Evolutionary conservation across 257 asterid species (phyloP).

Genomic region (Scutellaria galericulata): DNA sequence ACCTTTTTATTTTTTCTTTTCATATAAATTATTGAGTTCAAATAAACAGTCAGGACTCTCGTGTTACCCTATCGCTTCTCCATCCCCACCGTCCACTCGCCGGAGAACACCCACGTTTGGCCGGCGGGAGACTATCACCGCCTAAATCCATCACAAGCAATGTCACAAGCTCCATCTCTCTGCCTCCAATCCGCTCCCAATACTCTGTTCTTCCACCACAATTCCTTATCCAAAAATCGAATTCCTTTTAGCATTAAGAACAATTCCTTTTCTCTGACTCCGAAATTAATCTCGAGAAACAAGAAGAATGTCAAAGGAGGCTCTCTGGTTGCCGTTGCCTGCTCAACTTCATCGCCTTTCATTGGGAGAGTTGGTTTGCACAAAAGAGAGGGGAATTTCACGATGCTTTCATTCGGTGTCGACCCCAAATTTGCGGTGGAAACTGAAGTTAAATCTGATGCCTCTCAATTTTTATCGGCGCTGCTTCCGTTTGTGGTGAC

Average conservation of each 20-base stretch:
- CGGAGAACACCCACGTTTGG: conserved; percentile 37
- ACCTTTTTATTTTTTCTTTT: not conserved
- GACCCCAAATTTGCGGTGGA: conserved; percentile 44
- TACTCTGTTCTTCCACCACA: conserved; percentile 26
- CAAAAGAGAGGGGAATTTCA: conserved; percentile 75
- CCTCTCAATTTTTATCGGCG: conserved; percentile 74
- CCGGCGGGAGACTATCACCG: conserved; percentile 42
- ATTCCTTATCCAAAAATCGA: conserved; percentile 22
- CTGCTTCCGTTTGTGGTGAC: conserved; percentile 92
- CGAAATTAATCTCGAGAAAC: conserved; percentile 29
- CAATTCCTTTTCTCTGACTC: conserved; percentile 31
- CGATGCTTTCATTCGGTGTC: conserved; percentile 74
- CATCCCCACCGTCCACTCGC: conserved; percentile 45
- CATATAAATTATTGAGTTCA: conserved; percentile 1
- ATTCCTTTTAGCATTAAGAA: conserved; percentile 26
- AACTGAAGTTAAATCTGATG: conserved; percentile 54
- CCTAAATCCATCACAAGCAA: conserved; percentile 7
- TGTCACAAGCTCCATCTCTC: conserved; percentile 44
- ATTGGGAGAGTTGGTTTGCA: conserved; percentile 87
- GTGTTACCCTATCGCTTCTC: conserved; percentile 33
- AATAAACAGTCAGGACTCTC: too few species aligned
- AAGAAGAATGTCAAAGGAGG: conserved; percentile 38
- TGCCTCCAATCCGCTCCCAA: conserved; percentile 42
- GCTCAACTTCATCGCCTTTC: conserved; percentile 75
- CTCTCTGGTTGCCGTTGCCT: conserved; percentile 50